Conservation (phyloP, 2,329 filamentous ascomycete genomes). For the Sporothrix curviconia region DNA sequence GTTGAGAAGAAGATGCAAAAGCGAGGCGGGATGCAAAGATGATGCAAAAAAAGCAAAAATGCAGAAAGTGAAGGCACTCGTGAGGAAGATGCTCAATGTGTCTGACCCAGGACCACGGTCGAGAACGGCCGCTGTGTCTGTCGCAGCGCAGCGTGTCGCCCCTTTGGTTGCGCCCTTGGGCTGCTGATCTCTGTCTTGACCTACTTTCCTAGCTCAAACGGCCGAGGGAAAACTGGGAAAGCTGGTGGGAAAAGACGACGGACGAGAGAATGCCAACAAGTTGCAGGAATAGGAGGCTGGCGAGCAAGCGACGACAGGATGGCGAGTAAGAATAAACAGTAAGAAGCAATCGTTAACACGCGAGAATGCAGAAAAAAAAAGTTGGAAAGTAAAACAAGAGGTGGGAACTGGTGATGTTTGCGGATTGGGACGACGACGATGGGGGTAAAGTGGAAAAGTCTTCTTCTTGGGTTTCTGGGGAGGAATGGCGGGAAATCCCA, state of each 20-base stretch:
- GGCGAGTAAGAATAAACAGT: not conserved
- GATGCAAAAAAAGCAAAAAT: too few relatives aligned
- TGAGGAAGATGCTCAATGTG: too few relatives aligned
- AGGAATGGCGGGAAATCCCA: not conserved
- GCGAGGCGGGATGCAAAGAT: not conserved
- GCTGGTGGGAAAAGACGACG: not conserved
- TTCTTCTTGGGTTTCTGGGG: not conserved
- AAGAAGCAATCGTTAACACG: not conserved
- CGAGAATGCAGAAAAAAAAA: conserved; percentile 1
- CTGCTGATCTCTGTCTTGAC: conserved; percentile 3
- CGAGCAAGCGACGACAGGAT: not conserved
- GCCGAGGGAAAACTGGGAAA: too few relatives aligned
- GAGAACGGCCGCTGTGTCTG: not conserved
- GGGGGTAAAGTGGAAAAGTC: not conserved
- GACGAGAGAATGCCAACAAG: not conserved
- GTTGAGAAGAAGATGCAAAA: not conserved
- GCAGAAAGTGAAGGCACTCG: too few relatives aligned
- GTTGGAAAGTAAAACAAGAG: not conserved
- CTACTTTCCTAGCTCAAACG: not conserved
- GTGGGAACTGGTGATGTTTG: conserved; percentile 3
- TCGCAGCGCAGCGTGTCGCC: too few relatives aligned
- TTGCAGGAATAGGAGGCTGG: not conserved
- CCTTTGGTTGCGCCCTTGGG: conserved; percentile 7
- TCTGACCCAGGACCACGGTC: not conserved
- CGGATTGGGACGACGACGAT: not conserved